Evolutionary conservation across 1,139 yeast genomes (phyloP).

Genomic region (Taphrina populina): DNA sequence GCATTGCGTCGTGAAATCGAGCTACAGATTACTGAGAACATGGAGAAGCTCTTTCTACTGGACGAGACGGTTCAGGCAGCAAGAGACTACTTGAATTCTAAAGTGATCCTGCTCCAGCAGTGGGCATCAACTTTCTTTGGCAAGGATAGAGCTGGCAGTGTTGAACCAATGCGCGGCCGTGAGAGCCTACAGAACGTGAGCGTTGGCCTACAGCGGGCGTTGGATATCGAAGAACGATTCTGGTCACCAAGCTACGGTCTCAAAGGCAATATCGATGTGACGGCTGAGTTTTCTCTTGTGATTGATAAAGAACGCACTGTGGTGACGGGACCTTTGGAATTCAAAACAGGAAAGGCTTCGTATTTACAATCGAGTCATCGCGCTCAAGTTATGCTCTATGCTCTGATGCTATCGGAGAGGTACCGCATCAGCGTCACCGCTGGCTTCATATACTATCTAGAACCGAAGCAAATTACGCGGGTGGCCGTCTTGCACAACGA

Average conservation of each 20-base stretch:
- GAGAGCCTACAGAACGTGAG: constrained; percentile 25
- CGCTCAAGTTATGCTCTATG: constrained; percentile 86
- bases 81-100: constrained; percentile 52
- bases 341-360: constrained; percentile 69
- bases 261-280: constrained; percentile 88
- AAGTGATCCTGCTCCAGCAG: constrained; percentile 57
- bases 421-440: constrained; percentile 61
- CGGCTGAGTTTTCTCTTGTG: constrained; percentile 60
- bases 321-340: constrained; percentile 64
- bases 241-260: constrained; percentile 91
- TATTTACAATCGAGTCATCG: constrained; percentile 63
- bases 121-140: constrained; percentile 61
- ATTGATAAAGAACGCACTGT: constrained; percentile 30
- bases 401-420: constrained; percentile 73
- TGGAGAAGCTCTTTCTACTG: constrained; percentile 59
- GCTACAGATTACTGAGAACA: constrained; percentile 48
- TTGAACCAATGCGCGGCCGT: constrained; percentile 23
- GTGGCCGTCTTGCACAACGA: constrained; percentile 50
- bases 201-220: constrained; percentile 57
- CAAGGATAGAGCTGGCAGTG: constrained; percentile 33
- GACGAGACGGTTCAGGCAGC: constrained; percentile 55
- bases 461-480: constrained; percentile 56
- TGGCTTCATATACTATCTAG: constrained; percentile 73
- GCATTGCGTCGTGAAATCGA: constrained; percentile 54
- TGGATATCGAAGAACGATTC: constrained; percentile 85